Conservation (phyloP, 768 basidiomycete genomes). For the Suillus subalutaceus region DNA sequence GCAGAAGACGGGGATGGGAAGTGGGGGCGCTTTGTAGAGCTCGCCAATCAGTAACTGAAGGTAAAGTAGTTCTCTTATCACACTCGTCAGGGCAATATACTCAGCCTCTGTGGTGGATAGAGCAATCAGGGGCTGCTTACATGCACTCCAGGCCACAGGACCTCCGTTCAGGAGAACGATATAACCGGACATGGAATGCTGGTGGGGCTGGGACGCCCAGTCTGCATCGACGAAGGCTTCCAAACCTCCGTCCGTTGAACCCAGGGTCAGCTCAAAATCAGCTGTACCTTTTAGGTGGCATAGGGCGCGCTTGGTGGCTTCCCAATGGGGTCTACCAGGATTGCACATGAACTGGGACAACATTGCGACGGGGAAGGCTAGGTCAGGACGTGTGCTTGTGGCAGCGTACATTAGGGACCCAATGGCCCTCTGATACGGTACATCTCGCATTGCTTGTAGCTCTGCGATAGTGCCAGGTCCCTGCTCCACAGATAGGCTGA, state of each 20-base stretch:
- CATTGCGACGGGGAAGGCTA: conserved; percentile 22
- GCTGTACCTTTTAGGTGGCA: conserved; percentile 15
- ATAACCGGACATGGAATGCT: conserved; percentile 30
- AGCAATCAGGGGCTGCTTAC: conserved; percentile 26
- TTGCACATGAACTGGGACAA: conserved; percentile 28
- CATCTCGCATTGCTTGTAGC: background rate
- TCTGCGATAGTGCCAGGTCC: background rate
- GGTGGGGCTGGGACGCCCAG: conserved; percentile 23
- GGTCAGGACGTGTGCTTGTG: conserved; percentile 23
- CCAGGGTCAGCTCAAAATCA: background rate
- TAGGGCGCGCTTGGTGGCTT: conserved; percentile 22
- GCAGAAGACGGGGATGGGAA: conserved; percentile 10
- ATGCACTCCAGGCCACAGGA: conserved; percentile 7
- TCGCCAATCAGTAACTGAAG: conserved; percentile 23
- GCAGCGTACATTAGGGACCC: conserved; percentile 20
- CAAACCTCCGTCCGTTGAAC: background rate
- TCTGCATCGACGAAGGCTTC: conserved; percentile 29
- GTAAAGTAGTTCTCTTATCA: background rate
- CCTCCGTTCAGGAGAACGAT: conserved; percentile 22
- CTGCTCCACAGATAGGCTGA: conserved; percentile 3
- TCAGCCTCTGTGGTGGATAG: conserved; percentile 33
- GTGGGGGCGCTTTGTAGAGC: conserved; percentile 2
- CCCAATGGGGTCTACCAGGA: conserved; percentile 24
- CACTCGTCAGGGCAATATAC: conserved; percentile 20
- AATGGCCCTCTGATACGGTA: conserved; percentile 15